phyloP scores from a whole-genome alignment of 768 basidiomycete genomes.

The Suillus occidentalis region DNA sequence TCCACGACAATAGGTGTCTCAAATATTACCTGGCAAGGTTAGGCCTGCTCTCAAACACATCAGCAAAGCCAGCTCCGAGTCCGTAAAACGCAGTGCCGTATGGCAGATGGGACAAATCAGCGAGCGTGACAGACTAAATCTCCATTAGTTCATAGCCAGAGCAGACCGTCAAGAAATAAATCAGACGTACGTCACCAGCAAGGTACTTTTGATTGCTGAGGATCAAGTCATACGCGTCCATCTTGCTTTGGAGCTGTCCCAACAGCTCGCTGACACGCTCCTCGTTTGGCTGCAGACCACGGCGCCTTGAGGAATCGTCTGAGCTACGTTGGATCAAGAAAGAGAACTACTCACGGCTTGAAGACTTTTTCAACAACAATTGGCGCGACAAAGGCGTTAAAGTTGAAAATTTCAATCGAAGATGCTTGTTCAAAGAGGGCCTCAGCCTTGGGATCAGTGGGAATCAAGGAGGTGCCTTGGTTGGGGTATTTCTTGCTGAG shows the following conservation, averaged over 20 bases:
- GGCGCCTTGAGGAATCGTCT: conserved; percentile 12
- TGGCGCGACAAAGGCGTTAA: conserved; percentile 40
- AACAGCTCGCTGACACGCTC: conserved; percentile 16
- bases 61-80: conserved; percentile 20
- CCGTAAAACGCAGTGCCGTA: conserved; percentile 35
- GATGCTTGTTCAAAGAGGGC: conserved; percentile 33
- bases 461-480: conserved; percentile 53
- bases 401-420: conserved; percentile 53
- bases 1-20: too few relatives aligned
- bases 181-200: conserved; percentile 49
- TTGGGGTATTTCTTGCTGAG: conserved; percentile 52
- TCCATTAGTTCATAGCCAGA: too few relatives aligned
- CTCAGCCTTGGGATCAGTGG: conserved; percentile 37
- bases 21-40: conserved; percentile 43
- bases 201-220: conserved; percentile 55
- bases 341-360: conserved; percentile 42
- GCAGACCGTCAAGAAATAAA: conserved; percentile 1
- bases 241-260: conserved; percentile 29
- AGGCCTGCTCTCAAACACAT: conserved; percentile 36
- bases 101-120: conserved; percentile 59
- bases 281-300: conserved; percentile 24
- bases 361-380: conserved; percentile 51
- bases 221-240: conserved; percentile 55
- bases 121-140: conserved; percentile 51
- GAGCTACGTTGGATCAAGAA: neutral